phyloP scores from a whole-genome alignment of 2,329 filamentous ascomycete genomes.

The Colletotrichum sp. region DNA sequence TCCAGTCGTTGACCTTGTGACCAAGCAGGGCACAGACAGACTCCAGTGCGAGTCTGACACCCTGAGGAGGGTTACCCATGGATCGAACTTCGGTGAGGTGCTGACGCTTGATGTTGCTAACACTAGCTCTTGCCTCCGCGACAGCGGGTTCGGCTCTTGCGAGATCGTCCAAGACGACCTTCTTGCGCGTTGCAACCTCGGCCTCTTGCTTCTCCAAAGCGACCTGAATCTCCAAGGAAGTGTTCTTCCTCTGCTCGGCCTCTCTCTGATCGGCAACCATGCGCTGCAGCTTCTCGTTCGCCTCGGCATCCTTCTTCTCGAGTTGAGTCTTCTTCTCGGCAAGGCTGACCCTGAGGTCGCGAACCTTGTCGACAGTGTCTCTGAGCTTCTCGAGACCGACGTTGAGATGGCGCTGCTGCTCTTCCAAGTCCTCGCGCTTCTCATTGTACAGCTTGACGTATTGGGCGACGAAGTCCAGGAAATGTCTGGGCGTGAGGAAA shows the following conservation, averaged over 20 bases:
- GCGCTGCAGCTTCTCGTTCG: slow-evolving; percentile 94
- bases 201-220: slow-evolving; percentile 88
- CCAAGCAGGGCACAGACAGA: slow-evolving; percentile 96
- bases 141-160: slow-evolving; percentile 94
- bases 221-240: slow-evolving; percentile 86
- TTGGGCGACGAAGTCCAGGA: slow-evolving; percentile 96
- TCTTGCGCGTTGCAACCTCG: slow-evolving; percentile 81
- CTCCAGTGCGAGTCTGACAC: slow-evolving; percentile 90
- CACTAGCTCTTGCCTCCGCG: slow-evolving; percentile 89
- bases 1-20: slow-evolving; percentile 91
- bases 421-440: slow-evolving; percentile 97
- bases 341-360: slow-evolving; percentile 86
- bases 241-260: slow-evolving; percentile 88
- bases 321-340: slow-evolving; percentile 94
- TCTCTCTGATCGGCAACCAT: slow-evolving; percentile 97
- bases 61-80: slow-evolving; percentile 90
- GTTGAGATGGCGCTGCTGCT: slow-evolving; percentile 97
- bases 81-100: slow-evolving; percentile 97
- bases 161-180: slow-evolving; percentile 86
- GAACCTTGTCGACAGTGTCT: slow-evolving; percentile 97
- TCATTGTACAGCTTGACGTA: slow-evolving; percentile 98
- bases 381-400: slow-evolving; percentile 96
- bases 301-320: slow-evolving; percentile 91
- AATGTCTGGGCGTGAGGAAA: slow-evolving; percentile 94
- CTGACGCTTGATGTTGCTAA: slow-evolving; percentile 97